A percentile compares a stretch with the other conserved stretches of the same genome.
Evolutionary conservation across 306 rosid genomes (phyloP).

Genomic region (Vigna reflexopilosa): DNA sequence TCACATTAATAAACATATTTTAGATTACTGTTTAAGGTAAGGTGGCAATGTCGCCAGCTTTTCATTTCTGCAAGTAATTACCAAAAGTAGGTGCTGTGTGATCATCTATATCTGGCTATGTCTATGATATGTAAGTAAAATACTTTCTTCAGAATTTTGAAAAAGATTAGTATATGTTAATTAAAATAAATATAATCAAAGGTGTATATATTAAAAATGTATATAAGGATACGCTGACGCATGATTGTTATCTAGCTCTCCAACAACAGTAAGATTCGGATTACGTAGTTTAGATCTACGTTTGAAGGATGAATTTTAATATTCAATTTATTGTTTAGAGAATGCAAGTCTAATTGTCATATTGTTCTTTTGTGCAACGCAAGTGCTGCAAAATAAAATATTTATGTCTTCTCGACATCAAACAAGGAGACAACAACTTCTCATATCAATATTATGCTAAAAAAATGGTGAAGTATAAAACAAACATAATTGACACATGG

Average conservation of each 20-base stretch:
- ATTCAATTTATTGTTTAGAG: conserved; percentile 11
- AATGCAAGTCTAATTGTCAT: neutral
- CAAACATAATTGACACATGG: neutral
- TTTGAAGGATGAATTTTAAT: conserved; percentile 7
- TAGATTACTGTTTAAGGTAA: conserved; percentile 39
- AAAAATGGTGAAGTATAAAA: neutral
- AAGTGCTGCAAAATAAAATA: conserved; percentile 17
- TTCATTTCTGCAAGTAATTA: conserved; percentile 49
- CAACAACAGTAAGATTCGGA: conserved; percentile 34
- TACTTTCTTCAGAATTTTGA: neutral
- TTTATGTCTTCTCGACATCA: conserved; percentile 9
- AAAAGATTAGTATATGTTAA: neutral
- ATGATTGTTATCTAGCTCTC: conserved; percentile 37
- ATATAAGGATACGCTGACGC: conserved; percentile 44
- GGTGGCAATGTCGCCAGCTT: conserved; percentile 40
- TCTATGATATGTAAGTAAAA: conserved; percentile 2
- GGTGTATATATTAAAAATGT: neutral
- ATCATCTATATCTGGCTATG: conserved; percentile 22
- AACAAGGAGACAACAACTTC: conserved; percentile 20
- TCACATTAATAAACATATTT: conserved; percentile 31
- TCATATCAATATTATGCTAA: neutral
- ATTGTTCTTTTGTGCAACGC: neutral
- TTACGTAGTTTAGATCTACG: neutral
- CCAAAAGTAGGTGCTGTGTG: conserved; percentile 39
- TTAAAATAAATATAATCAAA: conserved; percentile 12